Evolutionary conservation across 306 rosid genomes (phyloP), one percentile per base, ranked within the genome.

Genomic region (Geum urbanum): DNA sequence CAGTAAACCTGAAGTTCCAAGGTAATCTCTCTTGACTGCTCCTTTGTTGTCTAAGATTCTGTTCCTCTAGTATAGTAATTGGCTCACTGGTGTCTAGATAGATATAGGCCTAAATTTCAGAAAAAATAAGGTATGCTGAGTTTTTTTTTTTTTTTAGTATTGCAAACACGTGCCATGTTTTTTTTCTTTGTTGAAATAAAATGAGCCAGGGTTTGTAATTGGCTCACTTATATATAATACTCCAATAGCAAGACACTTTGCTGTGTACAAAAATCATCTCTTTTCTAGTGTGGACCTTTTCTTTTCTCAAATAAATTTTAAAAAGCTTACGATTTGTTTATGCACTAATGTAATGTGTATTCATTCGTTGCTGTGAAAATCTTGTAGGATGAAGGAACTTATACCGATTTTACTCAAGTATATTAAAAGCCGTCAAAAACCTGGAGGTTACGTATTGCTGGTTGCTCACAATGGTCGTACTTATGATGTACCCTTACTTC

Each of bases 401-500:
- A 70, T 84, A 81, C 97, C 97, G 52, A 80, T 91, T 61, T 78
- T 94, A 74, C 62, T 87, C 58, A 84, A 74, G 45, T 94, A 81
- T 13, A 72, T 94, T 55, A 44, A 8, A 74, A 94, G 97, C 86
- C 96, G 87, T 22, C 85, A 85, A 78, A 83, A 88, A 72, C 92
- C 88, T 6, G 89, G 83, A 11, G 99, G 99, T 44, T 59, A 73
- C 63, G 86, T 84, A 47, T 66, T 94, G 74, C 82, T 72, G 64
- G 89, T 84, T 24, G 99, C 81, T 81, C 99, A 94, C 76, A 94
- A 87, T 80, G 95, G 87, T 84, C 90, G 92, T 9, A 0, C 0
- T 78, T 94, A 90, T n/a, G 99, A 94, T 54, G 96, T 90, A 41
- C 99, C 99, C 18, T 94, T 94, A 81, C 52, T 94, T 79, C 53